A percentile compares a stretch with the other conserved stretches of the same genome.
phyloP scores from a whole-genome alignment of 163 green algal genomes.

The Chlorella variabilis region DNA sequence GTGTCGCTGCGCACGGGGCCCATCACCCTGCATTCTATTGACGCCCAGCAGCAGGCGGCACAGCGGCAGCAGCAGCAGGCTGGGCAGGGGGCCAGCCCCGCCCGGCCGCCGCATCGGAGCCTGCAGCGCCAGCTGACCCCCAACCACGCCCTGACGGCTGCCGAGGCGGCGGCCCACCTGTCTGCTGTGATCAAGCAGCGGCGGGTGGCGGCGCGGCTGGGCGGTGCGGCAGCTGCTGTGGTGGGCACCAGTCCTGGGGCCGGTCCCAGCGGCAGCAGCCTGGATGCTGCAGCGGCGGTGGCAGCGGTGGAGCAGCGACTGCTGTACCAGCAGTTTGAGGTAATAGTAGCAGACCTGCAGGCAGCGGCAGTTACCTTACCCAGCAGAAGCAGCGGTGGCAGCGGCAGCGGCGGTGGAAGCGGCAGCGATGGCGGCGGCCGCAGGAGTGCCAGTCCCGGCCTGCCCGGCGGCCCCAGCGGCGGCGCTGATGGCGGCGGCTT shows the following conservation, averaged over 20 bases:
- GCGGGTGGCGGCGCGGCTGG: slow-evolving; percentile 6
- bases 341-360: slow-evolving; percentile 12
- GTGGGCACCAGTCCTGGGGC: neutral
- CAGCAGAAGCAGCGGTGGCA: neutral
- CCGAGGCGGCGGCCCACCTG: slow-evolving; percentile 21
- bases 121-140: neutral
- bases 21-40: slow-evolving; percentile 17
- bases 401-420: neutral
- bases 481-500: neutral
- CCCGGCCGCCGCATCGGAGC: neutral
- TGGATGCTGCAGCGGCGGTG: slow-evolving; percentile 22
- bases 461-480: neutral
- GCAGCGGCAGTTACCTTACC: neutral
- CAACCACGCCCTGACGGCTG: neutral
- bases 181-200: slow-evolving; percentile 33
- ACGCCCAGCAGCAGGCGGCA: neutral
- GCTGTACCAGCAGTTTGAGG: slow-evolving; percentile 36
- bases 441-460: no score
- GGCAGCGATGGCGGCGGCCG: no score
- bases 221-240: neutral
- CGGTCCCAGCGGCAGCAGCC: neutral
- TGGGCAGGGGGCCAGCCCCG: neutral
- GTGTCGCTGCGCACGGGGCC: slow-evolving; percentile 25
- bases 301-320: slow-evolving; percentile 33
- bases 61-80: neutral